These are phyloP conservation scores for Lodderomyces orthopsilosis DNA, from an alignment of 1,139 yeast genomes.

Conservation along the genomic window DNA sequence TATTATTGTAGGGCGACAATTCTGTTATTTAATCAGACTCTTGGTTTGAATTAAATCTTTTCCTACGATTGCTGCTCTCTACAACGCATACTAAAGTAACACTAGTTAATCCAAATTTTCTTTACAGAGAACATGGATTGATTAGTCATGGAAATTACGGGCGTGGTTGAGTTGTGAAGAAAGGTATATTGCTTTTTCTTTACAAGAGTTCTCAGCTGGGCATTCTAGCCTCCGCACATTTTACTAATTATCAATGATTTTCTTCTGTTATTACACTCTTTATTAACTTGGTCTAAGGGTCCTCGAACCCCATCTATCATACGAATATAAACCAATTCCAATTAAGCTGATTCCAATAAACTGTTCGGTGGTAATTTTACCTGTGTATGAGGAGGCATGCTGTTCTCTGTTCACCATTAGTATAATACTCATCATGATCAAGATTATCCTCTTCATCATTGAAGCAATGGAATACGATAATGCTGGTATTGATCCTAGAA, in stretches of 20 bases:
- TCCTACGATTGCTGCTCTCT: slow-evolving; percentile 49
- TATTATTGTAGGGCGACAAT: slow-evolving; percentile 54
- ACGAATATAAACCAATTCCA: slow-evolving; percentile 36
- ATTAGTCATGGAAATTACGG: slow-evolving; percentile 47
- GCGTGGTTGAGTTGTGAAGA: slow-evolving; percentile 26
- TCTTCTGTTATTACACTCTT: too few relatives aligned
- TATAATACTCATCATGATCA: slow-evolving; percentile 35
- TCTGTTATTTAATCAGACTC: slow-evolving; percentile 8
- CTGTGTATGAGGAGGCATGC: slow-evolving; percentile 12
- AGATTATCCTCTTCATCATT: slow-evolving; percentile 42
- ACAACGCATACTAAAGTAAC: slow-evolving; percentile 50
- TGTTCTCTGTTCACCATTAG: slow-evolving; percentile 18
- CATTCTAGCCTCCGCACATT: slow-evolving; percentile 51
- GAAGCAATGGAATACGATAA: slow-evolving; percentile 42
- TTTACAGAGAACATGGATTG: slow-evolving; percentile 7
- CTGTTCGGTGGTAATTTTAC: slow-evolving; percentile 29
- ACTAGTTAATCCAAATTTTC: slow-evolving; percentile 22
- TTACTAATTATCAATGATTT: not conserved
- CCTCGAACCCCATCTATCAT: slow-evolving; percentile 42
- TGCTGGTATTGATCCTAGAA: slow-evolving; percentile 40
- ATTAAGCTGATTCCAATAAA: slow-evolving; percentile 29
- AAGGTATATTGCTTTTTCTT: slow-evolving; percentile 3
- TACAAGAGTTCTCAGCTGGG: slow-evolving; percentile 28
- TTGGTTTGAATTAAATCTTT: slow-evolving; percentile 6
- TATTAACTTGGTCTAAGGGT: slow-evolving; percentile 12